Conservation (phyloP, 352 stramenopile species). For the Phytopythium mirpurense region DNA sequence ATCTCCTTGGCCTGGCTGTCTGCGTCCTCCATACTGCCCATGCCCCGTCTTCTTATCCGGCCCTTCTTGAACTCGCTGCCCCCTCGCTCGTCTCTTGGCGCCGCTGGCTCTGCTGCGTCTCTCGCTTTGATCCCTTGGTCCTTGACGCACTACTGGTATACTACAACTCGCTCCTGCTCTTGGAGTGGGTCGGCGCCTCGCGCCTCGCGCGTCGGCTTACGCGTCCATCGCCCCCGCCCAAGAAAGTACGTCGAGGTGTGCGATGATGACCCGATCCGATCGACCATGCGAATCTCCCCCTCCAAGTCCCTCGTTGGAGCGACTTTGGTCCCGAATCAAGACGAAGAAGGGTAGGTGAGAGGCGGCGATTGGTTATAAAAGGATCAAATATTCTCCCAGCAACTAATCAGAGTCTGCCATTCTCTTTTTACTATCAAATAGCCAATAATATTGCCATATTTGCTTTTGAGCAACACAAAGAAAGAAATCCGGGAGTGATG, state of each 20-base stretch:
- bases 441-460: no score
- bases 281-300: slow-evolving; percentile 1
- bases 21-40: background rate
- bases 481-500: no score
- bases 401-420: no score
- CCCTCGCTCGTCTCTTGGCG: background rate
- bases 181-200: background rate
- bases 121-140: background rate
- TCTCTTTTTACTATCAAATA: no score
- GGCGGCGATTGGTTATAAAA: no score
- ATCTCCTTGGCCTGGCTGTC: background rate
- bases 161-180: background rate
- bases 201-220: background rate
- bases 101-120: background rate
- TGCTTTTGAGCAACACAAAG: no score
- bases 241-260: slow-evolving; percentile 2
- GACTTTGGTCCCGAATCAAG: no score
- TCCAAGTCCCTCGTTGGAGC: no score
- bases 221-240: slow-evolving; percentile 6
- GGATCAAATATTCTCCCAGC: no score
- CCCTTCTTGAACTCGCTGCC: slow-evolving; percentile 5
- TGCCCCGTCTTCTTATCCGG: background rate
- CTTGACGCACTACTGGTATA: background rate
- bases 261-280: background rate
- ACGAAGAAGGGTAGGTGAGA: no score